Evolutionary conservation across 2,329 filamentous ascomycete genomes (phyloP), one percentile per base, ranked within the genome.

Genomic region (Epichloe typhina): DNA sequence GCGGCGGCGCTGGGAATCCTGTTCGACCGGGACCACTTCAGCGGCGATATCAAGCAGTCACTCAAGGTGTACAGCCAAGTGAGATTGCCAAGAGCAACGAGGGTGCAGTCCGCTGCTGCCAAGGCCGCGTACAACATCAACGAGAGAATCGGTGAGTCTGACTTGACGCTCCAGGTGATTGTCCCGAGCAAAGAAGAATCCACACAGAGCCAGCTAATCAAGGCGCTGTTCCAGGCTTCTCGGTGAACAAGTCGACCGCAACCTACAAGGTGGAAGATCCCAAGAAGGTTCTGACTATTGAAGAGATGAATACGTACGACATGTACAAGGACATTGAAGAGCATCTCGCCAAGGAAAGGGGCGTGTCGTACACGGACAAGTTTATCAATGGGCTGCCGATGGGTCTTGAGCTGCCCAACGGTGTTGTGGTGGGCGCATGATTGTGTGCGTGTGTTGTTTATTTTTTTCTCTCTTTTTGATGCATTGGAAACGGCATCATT

Each of bases 231-330:
- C 8, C 26, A 73, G 79, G 80, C 0, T 84, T 84, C 64, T 83
- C 79, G 0, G 72, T 71, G 38, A 84, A 84, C 59, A 82, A 73
- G 31, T 57, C 72, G 39, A 74, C 67, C 13, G 62, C 72, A 0
- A 73, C 71, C 0, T 84, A 84, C 64, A 79, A 78, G 58, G 81
- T 84, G 0, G 73, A 77, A 54, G 75, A 83, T 48, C 73, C 80
- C 57, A 75, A 69, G 55, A 72, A 77, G 45, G 81, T 82, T 54
- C 59, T 85, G 35, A 84, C 82, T 0, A 83, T 85, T 47, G 79
- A 83, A 55, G 81, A 85, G 62, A 84, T 85, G 80, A 84, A 85
- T 53, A 69, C 70, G 69, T 81, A 82, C 54, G 75, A 82, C 57
- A 79, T 82, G 75, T 72, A 77, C 58, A 69, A 68, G 49, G 76